A percentile compares a stretch with the other conserved stretches of the same genome.
Evolutionary conservation across 2,329 filamentous ascomycete species (phyloP).

Genomic region (Parafenestella ontariensis): DNA sequence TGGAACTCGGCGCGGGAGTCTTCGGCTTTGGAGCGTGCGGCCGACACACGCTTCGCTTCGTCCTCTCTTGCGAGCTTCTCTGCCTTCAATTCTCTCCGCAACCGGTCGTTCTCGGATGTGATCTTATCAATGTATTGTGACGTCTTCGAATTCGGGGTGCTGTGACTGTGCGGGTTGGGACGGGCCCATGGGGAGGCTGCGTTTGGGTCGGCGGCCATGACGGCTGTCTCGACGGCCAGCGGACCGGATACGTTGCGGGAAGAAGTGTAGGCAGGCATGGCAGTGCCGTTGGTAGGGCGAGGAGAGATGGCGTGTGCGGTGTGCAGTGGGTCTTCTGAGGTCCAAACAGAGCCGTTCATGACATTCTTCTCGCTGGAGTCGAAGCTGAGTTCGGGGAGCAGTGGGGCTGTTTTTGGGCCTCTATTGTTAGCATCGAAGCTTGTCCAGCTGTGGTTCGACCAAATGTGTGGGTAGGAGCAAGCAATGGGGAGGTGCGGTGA

Average conservation of each 20-base stretch:
- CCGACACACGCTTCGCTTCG: constrained; percentile 70
- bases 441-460: constrained; percentile 1
- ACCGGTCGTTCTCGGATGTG: constrained; percentile 78
- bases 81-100: constrained; percentile 69
- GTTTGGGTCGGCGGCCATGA: constrained; percentile 31
- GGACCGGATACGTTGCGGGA: constrained; percentile 43
- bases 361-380: constrained; percentile 28
- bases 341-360: constrained; percentile 36
- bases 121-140: constrained; percentile 72
- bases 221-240: constrained; percentile 37
- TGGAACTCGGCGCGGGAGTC: constrained; percentile 73
- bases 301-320: constrained; percentile 21
- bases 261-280: constrained; percentile 40
- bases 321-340: constrained; percentile 24
- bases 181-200: constrained; percentile 35
- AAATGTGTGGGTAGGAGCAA: constrained; percentile 7
- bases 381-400: constrained; percentile 30
- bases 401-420: constrained; percentile 22
- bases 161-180: constrained; percentile 38
- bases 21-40: constrained; percentile 76
- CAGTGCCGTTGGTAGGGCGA: constrained; percentile 11
- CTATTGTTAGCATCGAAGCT: constrained; percentile 28
- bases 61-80: constrained; percentile 66
- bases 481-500: constrained; percentile 12
- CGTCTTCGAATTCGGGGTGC: constrained; percentile 43